Evolutionary conservation across 768 basidiomycete species (phyloP).

Genomic region (Russula ochroleuca): DNA sequence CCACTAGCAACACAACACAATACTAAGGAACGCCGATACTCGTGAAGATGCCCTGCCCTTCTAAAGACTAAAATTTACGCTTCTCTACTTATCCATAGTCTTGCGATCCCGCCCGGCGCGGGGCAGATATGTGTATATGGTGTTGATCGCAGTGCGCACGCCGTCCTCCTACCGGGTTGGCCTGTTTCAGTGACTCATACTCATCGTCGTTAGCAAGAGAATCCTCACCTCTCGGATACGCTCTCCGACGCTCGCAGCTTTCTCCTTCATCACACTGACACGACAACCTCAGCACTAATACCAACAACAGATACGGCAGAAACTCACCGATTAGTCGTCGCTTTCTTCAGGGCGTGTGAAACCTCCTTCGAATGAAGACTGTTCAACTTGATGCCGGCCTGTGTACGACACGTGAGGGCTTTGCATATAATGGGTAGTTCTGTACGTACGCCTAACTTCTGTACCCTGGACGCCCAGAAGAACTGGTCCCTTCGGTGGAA

Average conservation of each 20-base stretch:
- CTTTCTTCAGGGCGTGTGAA: constrained; percentile 51
- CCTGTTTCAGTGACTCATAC: neutral
- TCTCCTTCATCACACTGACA: constrained; percentile 54
- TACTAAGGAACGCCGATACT: neutral
- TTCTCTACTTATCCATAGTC: too few species aligned
- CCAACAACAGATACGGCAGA: neutral
- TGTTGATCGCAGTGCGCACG: constrained; percentile 51
- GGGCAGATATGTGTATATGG: constrained; percentile 51
- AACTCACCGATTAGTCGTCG: constrained; percentile 49
- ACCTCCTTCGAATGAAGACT: constrained; percentile 47
- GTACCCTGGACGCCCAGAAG: constrained; percentile 60
- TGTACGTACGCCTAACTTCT: constrained; percentile 51
- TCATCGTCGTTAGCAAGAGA: neutral
- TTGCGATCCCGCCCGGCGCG: constrained; percentile 35
- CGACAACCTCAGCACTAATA: neutral
- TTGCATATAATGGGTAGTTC: neutral
- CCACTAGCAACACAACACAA: too few species aligned
- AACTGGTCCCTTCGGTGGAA: constrained; percentile 45
- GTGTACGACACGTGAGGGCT: neutral
- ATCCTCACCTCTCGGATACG: constrained; percentile 39
- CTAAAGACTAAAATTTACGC: too few species aligned
- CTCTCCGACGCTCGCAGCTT: constrained; percentile 46
- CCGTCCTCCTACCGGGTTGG: constrained; percentile 48
- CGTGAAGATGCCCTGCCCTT: too few species aligned
- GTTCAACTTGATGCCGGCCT: constrained; percentile 51